These are phyloP conservation scores for Metschnikowia colocasiae DNA, from an alignment of 805 yeast genomes.

Conservation along the genomic window DNA sequence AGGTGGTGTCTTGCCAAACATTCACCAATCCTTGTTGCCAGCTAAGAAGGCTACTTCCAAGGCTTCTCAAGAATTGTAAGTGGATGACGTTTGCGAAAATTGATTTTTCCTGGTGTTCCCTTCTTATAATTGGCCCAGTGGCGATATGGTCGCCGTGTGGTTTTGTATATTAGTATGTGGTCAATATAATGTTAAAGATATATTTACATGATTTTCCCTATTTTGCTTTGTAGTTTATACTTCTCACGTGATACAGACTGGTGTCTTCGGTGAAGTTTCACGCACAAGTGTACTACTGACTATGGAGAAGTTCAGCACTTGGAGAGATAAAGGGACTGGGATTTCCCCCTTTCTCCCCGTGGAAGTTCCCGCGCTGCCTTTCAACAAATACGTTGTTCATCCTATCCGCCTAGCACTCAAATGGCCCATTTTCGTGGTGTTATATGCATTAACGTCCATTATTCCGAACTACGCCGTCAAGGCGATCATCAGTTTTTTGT, in stretches of 20 bases:
- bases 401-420: conserved; percentile 22
- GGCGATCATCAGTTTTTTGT: conserved; percentile 21
- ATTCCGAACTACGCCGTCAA: conserved; percentile 17
- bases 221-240: background rate
- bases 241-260: background rate
- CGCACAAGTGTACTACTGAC: background rate
- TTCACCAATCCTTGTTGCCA: conserved; percentile 47
- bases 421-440: conserved; percentile 26
- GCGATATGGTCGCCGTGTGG: conserved; percentile 19
- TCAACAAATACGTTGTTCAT: conserved; percentile 11
- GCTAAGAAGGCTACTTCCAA: conserved; percentile 22
- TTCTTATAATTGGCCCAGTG: conserved; percentile 19
- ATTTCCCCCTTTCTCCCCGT: conserved; percentile 81
- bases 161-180: conserved; percentile 24
- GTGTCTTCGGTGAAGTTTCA: background rate
- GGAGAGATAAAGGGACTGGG: conserved; percentile 92
- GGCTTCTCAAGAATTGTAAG: conserved; percentile 25
- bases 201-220: conserved; percentile 6
- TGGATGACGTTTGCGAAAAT: conserved; percentile 17
- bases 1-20: conserved; percentile 53
- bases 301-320: conserved; percentile 53
- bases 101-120: conserved; percentile 21
- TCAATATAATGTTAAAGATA: conserved; percentile 21
- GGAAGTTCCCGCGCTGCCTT: conserved; percentile 21
- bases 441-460: conserved; percentile 19